phyloP scores from a whole-genome alignment of 192 early-diverging fungal species.

The Coemansia sp. region DNA sequence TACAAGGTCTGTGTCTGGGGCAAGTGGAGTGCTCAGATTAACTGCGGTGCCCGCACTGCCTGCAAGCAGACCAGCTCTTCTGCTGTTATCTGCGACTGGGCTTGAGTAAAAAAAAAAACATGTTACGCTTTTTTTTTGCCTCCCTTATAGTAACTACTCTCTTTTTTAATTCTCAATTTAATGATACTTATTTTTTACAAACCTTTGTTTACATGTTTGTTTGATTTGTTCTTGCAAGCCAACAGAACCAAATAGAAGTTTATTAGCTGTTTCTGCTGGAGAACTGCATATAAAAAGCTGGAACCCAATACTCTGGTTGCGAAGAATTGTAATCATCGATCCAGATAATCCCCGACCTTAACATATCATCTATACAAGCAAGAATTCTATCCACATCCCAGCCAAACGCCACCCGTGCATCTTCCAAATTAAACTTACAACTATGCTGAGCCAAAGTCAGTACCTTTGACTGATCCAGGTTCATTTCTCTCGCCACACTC shows the following conservation, averaged over 20 bases:
- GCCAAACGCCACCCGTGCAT: constrained; percentile 25
- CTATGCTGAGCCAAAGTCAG: constrained; percentile 69
- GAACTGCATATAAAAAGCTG: constrained; percentile 43
- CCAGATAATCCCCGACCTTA: constrained; percentile 47
- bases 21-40: constrained; percentile 13
- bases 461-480: constrained; percentile 74
- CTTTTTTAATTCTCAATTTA: constrained; percentile 10
- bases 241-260: not conserved
- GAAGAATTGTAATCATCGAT: constrained; percentile 23
- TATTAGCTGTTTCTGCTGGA: constrained; percentile 4
- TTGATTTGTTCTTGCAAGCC: too few relatives aligned
- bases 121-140: not conserved
- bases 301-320: constrained; percentile 45
- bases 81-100: constrained; percentile 31
- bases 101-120: constrained; percentile 1
- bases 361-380: constrained; percentile 49
- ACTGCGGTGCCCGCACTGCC: constrained; percentile 21
- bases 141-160: not conserved
- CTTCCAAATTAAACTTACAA: constrained; percentile 35
- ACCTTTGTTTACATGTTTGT: too few relatives aligned
- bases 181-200: not conserved
- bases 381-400: constrained; percentile 41
- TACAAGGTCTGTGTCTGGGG: constrained; percentile 50
- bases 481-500: constrained; percentile 87
- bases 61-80: constrained; percentile 24